Base-by-base conservation (phyloP, 768 basidiomycete genomes). In the Galerina sulciceps region DNA sequence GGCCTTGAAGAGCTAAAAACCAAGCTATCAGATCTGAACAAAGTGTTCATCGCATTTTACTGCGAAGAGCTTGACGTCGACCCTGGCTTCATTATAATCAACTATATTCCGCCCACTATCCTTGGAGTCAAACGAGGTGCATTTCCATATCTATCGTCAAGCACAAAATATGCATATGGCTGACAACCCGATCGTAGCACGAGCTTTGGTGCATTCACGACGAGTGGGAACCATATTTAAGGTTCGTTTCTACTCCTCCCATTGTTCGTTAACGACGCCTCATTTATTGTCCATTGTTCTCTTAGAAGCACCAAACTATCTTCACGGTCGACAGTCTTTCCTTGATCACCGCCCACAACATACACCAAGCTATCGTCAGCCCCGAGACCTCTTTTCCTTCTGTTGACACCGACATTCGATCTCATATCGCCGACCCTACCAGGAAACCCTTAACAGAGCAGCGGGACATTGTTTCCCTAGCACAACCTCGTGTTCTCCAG, bases 1-100 rank as follows among this genome's bases (percentile, higher is more conserved):
- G 81, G 80, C 13, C 71, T 83, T 20, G 71, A 75, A 36, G 80
- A 82, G 53, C 65, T 84, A 55, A 83, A 83, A 61, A 75, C 72
- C 45, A 77, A 70, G 55, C 70, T 83, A 13, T 69, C 74, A 42
- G 75, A 80, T 55, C 55, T 68, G 35, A 64, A 73, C 9, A 68
- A 75, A 45, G 73, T 80, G 10, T 80, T 75, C 41, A 72, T 84
- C 60, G 82, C 72, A 3, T 80, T 83, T 58, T 80, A 79, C 66
- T 77, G 78, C 23, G 76, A 81, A 64, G 75, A 79, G 59, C 58
- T 66, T 22, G 72, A 74, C 20, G 62, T 58, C 17, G 69, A 73
- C 49, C 73, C 77, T 23, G 76, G 75, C 10, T 81, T 74, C 61
- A 68, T 76, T 42, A 61, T 82, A 18, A 74, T 83, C 59, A 82